phyloP scores from a whole-genome alignment of 805 yeast species.

The Candida easanensis region DNA sequence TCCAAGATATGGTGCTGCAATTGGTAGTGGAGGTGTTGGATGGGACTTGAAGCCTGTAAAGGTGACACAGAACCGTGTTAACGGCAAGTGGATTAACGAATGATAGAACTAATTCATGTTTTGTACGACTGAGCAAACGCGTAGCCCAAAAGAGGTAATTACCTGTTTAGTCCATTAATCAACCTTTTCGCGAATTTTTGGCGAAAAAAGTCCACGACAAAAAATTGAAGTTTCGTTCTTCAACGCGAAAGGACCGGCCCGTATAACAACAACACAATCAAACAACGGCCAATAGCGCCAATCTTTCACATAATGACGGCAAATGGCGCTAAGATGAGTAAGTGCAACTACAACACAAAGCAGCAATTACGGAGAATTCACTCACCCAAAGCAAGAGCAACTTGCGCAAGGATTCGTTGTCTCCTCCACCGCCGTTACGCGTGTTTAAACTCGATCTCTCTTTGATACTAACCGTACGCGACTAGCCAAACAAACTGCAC shows the following conservation, averaged over 20 bases:
- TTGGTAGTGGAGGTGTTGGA: constrained; percentile 82
- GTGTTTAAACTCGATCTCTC: not conserved
- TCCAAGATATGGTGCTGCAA: constrained; percentile 83
- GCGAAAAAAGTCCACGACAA: not conserved
- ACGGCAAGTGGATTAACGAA: constrained; percentile 63
- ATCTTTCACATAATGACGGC: constrained; percentile 4
- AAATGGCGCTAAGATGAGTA: constrained; percentile 10
- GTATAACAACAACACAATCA: constrained; percentile 3
- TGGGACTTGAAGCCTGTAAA: constrained; percentile 88
- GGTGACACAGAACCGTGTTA: constrained; percentile 64
- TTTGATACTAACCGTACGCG: constrained; percentile 9
- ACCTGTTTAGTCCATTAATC: no score
- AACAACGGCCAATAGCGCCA: not conserved
- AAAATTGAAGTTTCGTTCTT: not conserved
- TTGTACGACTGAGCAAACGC: no score
- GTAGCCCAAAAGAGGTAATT: not conserved
- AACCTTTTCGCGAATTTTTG: constrained; percentile 2
- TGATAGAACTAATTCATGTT: constrained; percentile 14
- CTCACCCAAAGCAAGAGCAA: no score
- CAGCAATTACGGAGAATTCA: not conserved
- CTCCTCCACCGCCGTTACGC: not conserved
- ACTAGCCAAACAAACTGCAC: constrained; percentile 8
- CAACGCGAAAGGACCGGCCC: constrained; percentile 3
- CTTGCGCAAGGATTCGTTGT: not conserved
- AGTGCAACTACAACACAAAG: not conserved